phyloP scores from a whole-genome alignment of 805 yeast genomes.

The Ogataea nonfermentans region DNA sequence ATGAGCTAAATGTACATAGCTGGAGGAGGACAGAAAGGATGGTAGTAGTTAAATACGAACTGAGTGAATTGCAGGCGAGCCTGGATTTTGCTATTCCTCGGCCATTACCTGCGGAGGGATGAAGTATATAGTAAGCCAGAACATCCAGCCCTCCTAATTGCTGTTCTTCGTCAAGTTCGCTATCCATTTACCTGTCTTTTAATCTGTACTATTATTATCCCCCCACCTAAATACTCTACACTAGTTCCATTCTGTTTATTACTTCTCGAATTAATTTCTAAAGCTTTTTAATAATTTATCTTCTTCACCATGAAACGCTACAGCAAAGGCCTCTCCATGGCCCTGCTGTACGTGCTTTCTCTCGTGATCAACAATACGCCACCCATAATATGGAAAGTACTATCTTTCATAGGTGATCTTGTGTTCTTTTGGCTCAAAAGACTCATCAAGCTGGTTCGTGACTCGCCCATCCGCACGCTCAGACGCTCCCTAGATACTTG shows the following conservation, averaged over 20 bases:
- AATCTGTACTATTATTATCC: no score
- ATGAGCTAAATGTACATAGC: no score
- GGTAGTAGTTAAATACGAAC: no score
- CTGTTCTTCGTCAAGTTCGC: no score
- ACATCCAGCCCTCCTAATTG: no score
- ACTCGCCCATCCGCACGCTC: constrained; percentile 22
- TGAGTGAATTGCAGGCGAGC: no score
- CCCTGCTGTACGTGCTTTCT: constrained; percentile 15
- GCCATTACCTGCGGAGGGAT: background rate
- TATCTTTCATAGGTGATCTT: constrained; percentile 42
- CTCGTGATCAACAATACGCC: constrained; percentile 24
- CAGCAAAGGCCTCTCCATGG: constrained; percentile 21
- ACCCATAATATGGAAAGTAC: constrained; percentile 26
- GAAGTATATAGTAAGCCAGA: no score
- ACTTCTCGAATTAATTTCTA: background rate
- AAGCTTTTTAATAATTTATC: background rate
- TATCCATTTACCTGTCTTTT: no score
- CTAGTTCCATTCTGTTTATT: background rate
- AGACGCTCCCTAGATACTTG: constrained; percentile 40
- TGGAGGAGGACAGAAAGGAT: no score
- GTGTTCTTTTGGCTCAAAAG: constrained; percentile 46
- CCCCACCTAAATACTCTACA: no score
- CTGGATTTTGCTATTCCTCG: background rate
- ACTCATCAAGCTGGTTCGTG: constrained; percentile 13
- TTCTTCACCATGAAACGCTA: constrained; percentile 8